Percentiles rank a stretch among this genome's conserved stretches.
Conservation (phyloP, 2,329 filamentous ascomycete species). For the Neonectria magnoliae region DNA sequence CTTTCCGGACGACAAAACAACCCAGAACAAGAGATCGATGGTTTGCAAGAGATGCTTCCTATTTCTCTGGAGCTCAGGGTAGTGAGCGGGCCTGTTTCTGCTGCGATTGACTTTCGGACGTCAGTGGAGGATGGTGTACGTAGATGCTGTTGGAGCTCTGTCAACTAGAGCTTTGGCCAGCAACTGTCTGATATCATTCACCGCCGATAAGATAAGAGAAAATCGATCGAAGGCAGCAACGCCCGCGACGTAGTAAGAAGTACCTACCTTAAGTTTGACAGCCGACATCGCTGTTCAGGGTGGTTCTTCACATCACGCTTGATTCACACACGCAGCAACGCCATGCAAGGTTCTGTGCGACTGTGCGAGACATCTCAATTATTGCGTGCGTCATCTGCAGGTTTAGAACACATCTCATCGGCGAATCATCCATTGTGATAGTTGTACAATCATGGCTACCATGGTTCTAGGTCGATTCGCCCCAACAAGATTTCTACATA, state of each 20-base stretch:
- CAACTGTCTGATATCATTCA: constrained; percentile 40
- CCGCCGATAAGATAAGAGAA: constrained; percentile 41
- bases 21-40: background rate
- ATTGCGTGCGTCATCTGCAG: background rate
- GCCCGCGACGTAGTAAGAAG: background rate
- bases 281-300: background rate
- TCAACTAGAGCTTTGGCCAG: constrained; percentile 20
- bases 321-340: background rate
- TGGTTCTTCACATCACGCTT: background rate
- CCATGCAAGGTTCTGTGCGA: background rate
- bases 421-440: too few relatives aligned
- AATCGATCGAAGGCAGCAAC: constrained; percentile 34
- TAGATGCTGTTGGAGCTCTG: constrained; percentile 22
- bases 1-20: background rate
- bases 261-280: too few relatives aligned
- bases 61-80: background rate
- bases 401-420: too few relatives aligned
- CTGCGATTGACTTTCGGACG: constrained; percentile 3
- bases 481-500: background rate
- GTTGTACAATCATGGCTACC: too few relatives aligned
- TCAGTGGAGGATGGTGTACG: constrained; percentile 16
- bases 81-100: background rate
- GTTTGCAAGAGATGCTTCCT: background rate
- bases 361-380: too few relatives aligned
- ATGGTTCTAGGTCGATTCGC: too few relatives aligned